Evolutionary conservation across 257 asterid species (phyloP).

Genomic region (Solanum pimpinellifolium): DNA sequence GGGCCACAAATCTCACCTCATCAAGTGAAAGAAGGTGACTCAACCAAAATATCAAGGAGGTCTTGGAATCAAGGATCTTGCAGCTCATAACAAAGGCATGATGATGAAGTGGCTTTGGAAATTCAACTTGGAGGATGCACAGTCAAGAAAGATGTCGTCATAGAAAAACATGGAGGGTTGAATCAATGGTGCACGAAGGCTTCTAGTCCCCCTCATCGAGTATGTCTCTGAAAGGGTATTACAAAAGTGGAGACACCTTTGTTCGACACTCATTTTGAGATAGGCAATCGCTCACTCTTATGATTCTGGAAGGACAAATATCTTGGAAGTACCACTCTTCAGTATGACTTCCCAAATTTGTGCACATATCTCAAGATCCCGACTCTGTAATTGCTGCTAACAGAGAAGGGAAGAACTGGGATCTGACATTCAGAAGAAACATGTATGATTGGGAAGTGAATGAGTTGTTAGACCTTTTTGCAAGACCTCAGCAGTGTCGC

Average conservation of each 20-base stretch:
- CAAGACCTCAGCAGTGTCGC: neutral
- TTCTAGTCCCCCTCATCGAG: neutral
- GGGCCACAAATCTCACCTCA: neutral
- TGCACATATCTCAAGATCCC: neutral
- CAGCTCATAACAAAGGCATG: neutral
- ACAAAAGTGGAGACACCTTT: neutral
- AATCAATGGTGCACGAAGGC: neutral
- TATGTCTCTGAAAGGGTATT: neutral
- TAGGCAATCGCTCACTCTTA: neutral
- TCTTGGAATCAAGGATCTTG: neutral
- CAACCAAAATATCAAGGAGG: neutral
- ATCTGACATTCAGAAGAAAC: neutral
- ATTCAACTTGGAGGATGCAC: neutral
- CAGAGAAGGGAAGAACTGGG: neutral
- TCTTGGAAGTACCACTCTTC: neutral
- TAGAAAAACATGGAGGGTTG: neutral
- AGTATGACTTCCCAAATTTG: neutral
- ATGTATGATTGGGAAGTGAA: neutral
- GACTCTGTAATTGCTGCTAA: neutral
- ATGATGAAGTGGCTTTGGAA: neutral
- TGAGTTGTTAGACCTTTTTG: neutral
- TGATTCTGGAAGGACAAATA: neutral
- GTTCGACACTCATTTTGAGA: neutral
- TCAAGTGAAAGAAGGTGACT: neutral
- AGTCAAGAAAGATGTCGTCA: neutral